Percentiles rank a stretch among this genome's conserved stretches.
Conservation (phyloP, 306 rosid species). For the Sesbania bispinosa region DNA sequence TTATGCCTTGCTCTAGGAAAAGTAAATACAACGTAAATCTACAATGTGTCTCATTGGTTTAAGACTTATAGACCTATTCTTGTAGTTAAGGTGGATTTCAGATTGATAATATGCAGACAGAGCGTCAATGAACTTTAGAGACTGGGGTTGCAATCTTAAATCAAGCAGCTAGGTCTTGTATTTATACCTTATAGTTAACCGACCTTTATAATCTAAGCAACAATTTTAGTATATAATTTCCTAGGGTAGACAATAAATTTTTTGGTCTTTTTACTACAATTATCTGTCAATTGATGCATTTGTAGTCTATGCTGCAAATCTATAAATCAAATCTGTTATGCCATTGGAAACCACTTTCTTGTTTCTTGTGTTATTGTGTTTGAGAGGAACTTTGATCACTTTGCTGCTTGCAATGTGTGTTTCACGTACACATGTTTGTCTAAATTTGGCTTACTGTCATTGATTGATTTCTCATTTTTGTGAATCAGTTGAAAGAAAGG, state of each 20-base stretch:
- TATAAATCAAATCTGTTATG: background rate
- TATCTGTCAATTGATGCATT: background rate
- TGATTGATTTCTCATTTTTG: background rate
- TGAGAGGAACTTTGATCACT: background rate
- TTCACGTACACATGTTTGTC: background rate
- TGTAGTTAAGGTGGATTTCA: constrained; percentile 1
- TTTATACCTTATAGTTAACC: background rate
- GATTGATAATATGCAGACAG: background rate
- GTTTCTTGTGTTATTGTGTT: background rate
- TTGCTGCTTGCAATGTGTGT: background rate
- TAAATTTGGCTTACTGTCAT: background rate
- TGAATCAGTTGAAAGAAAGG: constrained; percentile 72
- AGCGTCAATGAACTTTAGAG: background rate
- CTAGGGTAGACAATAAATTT: background rate
- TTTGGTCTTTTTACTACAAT: background rate
- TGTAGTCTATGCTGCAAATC: background rate
- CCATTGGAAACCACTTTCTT: background rate
- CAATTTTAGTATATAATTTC: background rate
- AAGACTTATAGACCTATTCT: background rate
- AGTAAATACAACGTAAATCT: background rate
- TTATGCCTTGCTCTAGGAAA: background rate
- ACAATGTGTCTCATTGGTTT: background rate
- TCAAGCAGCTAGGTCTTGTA: background rate
- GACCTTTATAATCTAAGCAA: background rate
- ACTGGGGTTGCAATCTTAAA: background rate